These are phyloP conservation scores for Allomyces javanicus DNA, from an alignment of 192 early-diverging fungal genomes.

Conservation along the genomic window DNA sequence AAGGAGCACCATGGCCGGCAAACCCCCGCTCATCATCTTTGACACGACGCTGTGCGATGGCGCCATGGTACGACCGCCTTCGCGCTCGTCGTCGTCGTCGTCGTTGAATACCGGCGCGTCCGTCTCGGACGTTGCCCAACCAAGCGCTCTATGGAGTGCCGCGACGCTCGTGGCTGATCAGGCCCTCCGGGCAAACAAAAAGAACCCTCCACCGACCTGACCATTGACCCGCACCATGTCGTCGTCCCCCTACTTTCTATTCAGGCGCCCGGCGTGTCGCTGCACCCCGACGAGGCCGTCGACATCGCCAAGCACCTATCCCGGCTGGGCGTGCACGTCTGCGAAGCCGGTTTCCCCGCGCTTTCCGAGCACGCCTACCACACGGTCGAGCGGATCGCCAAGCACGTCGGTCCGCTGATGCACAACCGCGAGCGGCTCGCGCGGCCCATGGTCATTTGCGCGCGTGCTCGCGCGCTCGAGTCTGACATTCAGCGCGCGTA, in stretches of 20 bases:
- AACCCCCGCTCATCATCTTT: constrained; percentile 21
- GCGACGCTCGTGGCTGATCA: neutral
- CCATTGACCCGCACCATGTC: neutral
- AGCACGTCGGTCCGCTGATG: constrained; percentile 25
- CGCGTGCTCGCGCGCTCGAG: constrained; percentile 25
- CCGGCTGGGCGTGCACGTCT: constrained; percentile 30
- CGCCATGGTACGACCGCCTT: constrained; percentile 16
- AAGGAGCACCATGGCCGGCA: too few relatives aligned
- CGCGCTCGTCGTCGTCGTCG: neutral
- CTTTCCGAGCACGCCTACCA: constrained; percentile 31
- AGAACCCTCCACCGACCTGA: too few relatives aligned
- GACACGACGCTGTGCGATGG: constrained; percentile 38
- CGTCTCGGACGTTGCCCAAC: neutral
- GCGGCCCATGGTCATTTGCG: constrained; percentile 30
- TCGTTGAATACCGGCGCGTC: neutral
- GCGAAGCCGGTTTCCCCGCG: constrained; percentile 36
- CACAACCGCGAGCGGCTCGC: constrained; percentile 11
- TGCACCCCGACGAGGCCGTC: constrained; percentile 27
- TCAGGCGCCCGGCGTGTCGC: constrained; percentile 33
- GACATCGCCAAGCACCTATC: constrained; percentile 35
- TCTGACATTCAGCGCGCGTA: constrained; percentile 28
- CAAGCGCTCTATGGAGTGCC: neutral
- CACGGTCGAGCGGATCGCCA: constrained; percentile 29
- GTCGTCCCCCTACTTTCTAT: neutral
- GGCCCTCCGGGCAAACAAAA: neutral